phyloP scores from a whole-genome alignment of 805 yeast genomes.

The Myxozyma udenii region DNA sequence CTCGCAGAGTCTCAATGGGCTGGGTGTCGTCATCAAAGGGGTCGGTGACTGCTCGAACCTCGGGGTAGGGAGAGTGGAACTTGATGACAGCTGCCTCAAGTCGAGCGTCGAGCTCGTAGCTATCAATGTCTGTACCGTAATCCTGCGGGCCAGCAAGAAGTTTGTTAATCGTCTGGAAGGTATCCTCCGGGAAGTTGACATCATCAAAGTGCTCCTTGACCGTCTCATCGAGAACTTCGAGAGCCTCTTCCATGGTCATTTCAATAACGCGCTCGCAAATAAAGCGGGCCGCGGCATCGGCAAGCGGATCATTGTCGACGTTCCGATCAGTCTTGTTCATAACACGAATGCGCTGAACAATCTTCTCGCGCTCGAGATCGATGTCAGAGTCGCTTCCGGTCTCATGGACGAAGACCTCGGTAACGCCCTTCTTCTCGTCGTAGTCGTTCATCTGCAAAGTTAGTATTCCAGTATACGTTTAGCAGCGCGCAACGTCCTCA shows the following conservation, averaged over 20 bases:
- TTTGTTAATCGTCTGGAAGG: conserved; percentile 8
- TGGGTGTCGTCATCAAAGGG: conserved; percentile 50
- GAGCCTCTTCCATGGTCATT: conserved; percentile 39
- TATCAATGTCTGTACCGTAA: conserved; percentile 9
- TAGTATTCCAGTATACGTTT: too few relatives aligned
- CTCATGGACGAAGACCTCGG: background rate
- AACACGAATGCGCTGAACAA: conserved; percentile 13
- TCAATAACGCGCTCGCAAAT: conserved; percentile 11
- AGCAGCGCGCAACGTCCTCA: too few relatives aligned
- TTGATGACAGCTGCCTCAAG: conserved; percentile 45
- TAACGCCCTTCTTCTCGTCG: conserved; percentile 4
- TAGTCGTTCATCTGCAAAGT: background rate
- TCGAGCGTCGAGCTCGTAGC: conserved; percentile 37
- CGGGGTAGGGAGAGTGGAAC: conserved; percentile 56
- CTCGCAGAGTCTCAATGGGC: conserved; percentile 52
- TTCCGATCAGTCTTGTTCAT: conserved; percentile 18
- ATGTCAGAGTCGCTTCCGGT: conserved; percentile 1
- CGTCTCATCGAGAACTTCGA: conserved; percentile 42
- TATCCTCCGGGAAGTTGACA: conserved; percentile 44
- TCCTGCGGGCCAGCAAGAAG: conserved; percentile 15
- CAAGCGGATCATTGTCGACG: conserved; percentile 17
- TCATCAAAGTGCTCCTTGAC: conserved; percentile 47
- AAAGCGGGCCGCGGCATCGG: conserved; percentile 13
- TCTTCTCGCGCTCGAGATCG: conserved; percentile 5
- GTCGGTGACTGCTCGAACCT: conserved; percentile 55